Evolutionary conservation across 352 stramenopile species (phyloP).

Genomic region (Achlya hypogyna): DNA sequence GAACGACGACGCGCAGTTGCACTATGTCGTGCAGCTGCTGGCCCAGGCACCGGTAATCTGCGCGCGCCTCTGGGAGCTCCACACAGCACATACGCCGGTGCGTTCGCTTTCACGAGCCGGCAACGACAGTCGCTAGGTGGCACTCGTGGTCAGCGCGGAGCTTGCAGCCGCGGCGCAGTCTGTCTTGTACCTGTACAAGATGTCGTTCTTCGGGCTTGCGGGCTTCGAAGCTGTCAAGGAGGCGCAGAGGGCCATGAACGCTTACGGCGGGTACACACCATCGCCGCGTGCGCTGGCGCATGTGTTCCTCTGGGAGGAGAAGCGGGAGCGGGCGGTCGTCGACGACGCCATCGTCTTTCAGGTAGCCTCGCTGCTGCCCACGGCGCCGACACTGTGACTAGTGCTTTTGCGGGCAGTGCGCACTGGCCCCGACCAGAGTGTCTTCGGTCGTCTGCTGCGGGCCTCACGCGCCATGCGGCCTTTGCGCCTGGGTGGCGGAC

Average conservation of each 20-base stretch:
- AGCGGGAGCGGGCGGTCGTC: neutral
- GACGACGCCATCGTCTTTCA: neutral
- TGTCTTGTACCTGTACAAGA: slow-evolving; percentile 1
- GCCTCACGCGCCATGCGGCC: neutral
- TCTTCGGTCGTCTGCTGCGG: neutral
- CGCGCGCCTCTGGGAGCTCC: neutral
- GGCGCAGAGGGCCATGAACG: neutral
- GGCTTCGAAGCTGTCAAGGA: slow-evolving; percentile 11
- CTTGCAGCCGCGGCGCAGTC: neutral
- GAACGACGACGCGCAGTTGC: neutral
- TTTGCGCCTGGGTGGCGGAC: neutral
- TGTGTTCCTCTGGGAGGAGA: slow-evolving; percentile 11
- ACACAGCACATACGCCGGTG: neutral
- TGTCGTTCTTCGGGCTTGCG: slow-evolving; percentile 5
- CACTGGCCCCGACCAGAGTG: neutral
- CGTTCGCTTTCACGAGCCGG: neutral
- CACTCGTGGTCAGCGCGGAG: neutral
- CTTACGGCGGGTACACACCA: neutral
- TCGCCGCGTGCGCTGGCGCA: neutral
- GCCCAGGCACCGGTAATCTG: neutral
- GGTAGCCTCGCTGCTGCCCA: no score
- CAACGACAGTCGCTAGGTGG: neutral
- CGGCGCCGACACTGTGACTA: no score
- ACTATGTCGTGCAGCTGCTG: neutral
- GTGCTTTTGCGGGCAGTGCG: neutral